Evolutionary conservation across 805 yeast genomes (phyloP).

Genomic region (Nakazawaea wickerhamii): DNA sequence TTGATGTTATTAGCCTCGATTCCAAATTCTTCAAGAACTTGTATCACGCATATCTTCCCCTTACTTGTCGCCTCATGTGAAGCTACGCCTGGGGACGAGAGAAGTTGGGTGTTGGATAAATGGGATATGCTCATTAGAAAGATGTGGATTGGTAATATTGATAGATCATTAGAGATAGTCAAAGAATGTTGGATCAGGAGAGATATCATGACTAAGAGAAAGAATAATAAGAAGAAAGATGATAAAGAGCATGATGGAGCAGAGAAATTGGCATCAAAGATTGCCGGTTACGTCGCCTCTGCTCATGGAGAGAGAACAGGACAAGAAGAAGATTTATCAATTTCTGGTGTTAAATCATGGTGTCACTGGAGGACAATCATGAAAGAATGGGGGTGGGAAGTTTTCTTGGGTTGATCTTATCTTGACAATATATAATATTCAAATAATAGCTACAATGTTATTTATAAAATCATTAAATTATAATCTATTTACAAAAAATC

Average conservation of each 20-base stretch:
- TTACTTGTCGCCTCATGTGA: slow-evolving; percentile 63
- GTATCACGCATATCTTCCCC: slow-evolving; percentile 60
- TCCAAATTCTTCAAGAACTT: slow-evolving; percentile 51
- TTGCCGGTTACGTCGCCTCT: slow-evolving; percentile 37
- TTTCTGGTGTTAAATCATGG: slow-evolving; percentile 41
- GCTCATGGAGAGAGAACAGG: slow-evolving; percentile 26
- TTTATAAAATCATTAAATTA: neutral
- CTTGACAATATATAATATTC: neutral
- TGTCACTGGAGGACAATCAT: slow-evolving; percentile 66
- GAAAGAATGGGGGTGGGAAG: slow-evolving; percentile 78
- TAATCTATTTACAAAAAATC: neutral
- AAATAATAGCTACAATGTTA: neutral
- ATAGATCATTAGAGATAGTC: slow-evolving; percentile 60
- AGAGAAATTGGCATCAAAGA: slow-evolving; percentile 24
- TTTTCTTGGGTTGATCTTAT: slow-evolving; percentile 41
- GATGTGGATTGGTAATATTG: slow-evolving; percentile 64
- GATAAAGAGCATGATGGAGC: slow-evolving; percentile 18
- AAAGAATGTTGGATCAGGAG: slow-evolving; percentile 68
- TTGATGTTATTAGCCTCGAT: slow-evolving; percentile 57
- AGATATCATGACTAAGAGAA: slow-evolving; percentile 35
- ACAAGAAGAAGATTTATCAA: slow-evolving; percentile 27
- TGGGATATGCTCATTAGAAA: slow-evolving; percentile 50
- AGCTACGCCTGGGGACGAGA: slow-evolving; percentile 49
- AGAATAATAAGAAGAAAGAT: slow-evolving; percentile 17
- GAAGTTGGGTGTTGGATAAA: slow-evolving; percentile 54